A percentile compares a stretch with the other conserved stretches of the same genome.
Evolutionary conservation across 768 basidiomycete species (phyloP).

Genomic region (Suillus tomentosus): DNA sequence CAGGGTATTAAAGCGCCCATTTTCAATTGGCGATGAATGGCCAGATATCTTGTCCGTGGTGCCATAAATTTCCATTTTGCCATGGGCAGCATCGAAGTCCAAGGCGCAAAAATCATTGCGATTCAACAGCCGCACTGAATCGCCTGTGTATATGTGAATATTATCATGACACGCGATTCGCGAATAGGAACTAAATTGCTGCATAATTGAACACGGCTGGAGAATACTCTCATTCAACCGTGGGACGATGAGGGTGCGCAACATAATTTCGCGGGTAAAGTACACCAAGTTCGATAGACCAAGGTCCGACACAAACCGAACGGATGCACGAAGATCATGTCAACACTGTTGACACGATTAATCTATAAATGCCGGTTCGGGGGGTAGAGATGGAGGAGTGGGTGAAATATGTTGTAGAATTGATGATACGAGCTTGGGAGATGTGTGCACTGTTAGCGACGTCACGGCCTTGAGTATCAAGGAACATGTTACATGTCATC

Average conservation of each 20-base stretch:
- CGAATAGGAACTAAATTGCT: not conserved
- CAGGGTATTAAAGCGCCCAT: not conserved
- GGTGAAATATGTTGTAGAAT: conserved; percentile 4
- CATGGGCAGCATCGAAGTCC: not conserved
- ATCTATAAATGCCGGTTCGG: not conserved
- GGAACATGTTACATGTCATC: not conserved
- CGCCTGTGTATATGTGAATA: not conserved
- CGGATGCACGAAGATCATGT: not conserved
- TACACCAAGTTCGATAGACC: not conserved
- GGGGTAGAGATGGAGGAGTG: not conserved
- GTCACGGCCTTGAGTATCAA: no score
- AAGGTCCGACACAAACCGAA: not conserved
- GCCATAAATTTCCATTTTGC: not conserved
- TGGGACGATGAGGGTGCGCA: conserved; percentile 33
- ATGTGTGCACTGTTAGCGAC: not conserved
- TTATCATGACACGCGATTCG: not conserved
- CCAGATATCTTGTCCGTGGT: not conserved
- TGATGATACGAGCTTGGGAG: conserved; percentile 1
- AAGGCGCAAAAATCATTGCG: not conserved
- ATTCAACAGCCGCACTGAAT: not conserved
- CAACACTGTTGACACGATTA: not conserved
- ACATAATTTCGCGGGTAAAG: conserved; percentile 14
- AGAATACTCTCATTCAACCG: conserved; percentile 22
- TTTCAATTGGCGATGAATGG: not conserved
- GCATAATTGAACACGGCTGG: not conserved